Evolutionary conservation across 2,329 filamentous ascomycete species (phyloP), one percentile per base, ranked within the genome.

Genomic region (Apiospora saccharicola): DNA sequence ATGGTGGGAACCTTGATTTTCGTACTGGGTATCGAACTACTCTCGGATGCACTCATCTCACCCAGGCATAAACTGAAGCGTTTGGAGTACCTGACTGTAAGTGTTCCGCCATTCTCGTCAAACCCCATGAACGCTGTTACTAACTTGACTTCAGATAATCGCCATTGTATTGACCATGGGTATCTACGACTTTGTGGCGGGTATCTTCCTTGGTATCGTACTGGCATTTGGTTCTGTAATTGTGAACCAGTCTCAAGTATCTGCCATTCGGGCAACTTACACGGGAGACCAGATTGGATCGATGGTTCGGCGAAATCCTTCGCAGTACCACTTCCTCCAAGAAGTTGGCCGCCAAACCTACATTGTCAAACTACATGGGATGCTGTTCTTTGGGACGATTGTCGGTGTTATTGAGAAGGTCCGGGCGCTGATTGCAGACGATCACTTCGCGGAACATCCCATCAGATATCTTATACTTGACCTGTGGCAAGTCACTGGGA

Each of bases 311-410:
- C 91, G 96, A 71, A 97, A 98, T 76, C 94, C 94, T 0, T 91
- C 95, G 4, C 96, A 99, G 77, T 92, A 95, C 73, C 91, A 93
- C 73, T 99, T 96, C 79, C 86, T 99, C 4, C 91, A 92, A 73
- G 89, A 96, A 75, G 95, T 96, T 22, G 95, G 96, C 3, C 89
- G 90, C 44, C 96, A 99, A 80, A 96, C 97, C 46, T 93, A 94
- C 72, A 91, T 98, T 69, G 93, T 97, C 78, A 98, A 98, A 81
- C 88, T 99, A 22, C 92, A 93, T 0, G 96, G 96, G 0, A 98
- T 96, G 79, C 89, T 99, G n/a, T 99, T 99, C 86, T 99, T 99
- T 77, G 96, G 96, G 22, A 98, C 95, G 3, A 98, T 99, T 75
- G 96, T 98, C 70, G 94, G 94, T 68, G 96, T 99, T 0, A 96